Evolutionary conservation across 2,329 filamentous ascomycete genomes (phyloP).

Genomic region (Xylaria sp.): DNA sequence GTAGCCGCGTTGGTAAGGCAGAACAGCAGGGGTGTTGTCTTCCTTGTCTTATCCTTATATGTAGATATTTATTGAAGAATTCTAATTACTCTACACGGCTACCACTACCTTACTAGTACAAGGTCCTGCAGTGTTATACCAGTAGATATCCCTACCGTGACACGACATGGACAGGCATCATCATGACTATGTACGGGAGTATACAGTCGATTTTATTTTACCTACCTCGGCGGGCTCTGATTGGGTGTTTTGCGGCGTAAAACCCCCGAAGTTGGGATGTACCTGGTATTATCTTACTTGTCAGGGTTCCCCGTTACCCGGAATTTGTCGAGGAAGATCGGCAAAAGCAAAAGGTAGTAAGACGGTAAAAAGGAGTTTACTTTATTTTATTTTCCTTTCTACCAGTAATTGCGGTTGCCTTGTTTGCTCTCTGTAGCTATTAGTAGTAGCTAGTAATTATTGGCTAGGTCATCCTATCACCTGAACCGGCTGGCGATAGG

Average conservation of each 20-base stretch:
- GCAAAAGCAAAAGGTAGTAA: conserved; percentile 15
- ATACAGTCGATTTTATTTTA: background rate
- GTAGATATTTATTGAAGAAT: background rate
- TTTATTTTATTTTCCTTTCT: background rate
- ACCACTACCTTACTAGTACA: background rate
- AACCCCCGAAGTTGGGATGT: too few relatives aligned
- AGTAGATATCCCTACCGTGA: background rate
- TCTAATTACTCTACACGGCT: background rate
- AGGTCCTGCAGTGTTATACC: background rate
- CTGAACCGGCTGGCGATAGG: too few relatives aligned
- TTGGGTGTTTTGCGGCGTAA: background rate
- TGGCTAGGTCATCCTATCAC: background rate
- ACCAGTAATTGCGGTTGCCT: background rate
- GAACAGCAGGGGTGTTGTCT: background rate
- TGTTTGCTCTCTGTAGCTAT: background rate
- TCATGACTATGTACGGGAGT: background rate
- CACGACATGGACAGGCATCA: background rate
- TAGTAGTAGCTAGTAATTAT: background rate
- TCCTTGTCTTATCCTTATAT: background rate
- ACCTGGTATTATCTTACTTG: background rate
- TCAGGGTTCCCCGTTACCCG: background rate
- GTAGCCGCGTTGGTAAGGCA: background rate
- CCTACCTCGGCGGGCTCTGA: background rate
- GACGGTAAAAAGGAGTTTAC: background rate
- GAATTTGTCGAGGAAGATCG: background rate